These are phyloP conservation scores for Gaertneriomyces semiglobifer DNA, from an alignment of 192 early-diverging fungal species.

Conservation along the genomic window DNA sequence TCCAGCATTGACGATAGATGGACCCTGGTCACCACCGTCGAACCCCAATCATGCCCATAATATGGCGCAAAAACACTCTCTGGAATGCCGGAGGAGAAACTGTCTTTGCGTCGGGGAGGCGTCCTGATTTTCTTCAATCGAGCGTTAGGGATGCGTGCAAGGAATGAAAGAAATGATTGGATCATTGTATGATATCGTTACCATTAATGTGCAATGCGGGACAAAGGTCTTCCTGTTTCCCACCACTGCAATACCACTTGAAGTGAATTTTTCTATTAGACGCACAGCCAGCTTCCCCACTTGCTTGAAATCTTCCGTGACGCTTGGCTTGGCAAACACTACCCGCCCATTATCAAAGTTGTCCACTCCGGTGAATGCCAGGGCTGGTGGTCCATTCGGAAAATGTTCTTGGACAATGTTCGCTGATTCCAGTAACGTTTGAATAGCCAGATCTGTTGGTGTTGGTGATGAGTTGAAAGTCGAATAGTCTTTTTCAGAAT, in stretches of 20 bases:
- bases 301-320: not conserved
- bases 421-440: not conserved
- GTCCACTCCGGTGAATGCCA: not conserved
- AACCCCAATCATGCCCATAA: not conserved
- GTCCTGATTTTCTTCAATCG: not conserved
- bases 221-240: not conserved
- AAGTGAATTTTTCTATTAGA: not conserved
- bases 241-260: not conserved
- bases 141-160: not conserved
- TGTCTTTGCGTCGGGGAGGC: not conserved
- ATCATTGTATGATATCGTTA: not conserved
- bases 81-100: not conserved
- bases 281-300: not conserved
- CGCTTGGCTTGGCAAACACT: not conserved
- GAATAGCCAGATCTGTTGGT: not conserved
- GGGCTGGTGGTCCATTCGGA: not conserved
- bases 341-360: conserved; percentile 4
- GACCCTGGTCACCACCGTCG: not conserved
- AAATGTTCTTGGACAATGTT: not conserved
- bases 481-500: not conserved
- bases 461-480: not conserved
- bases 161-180: not conserved
- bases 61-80: not conserved
- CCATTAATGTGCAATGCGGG: conserved; percentile 16
- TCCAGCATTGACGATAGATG: conserved; percentile 7